Evolutionary conservation across 768 basidiomycete genomes (phyloP).

Genomic region (Pleurotus eryngii): DNA sequence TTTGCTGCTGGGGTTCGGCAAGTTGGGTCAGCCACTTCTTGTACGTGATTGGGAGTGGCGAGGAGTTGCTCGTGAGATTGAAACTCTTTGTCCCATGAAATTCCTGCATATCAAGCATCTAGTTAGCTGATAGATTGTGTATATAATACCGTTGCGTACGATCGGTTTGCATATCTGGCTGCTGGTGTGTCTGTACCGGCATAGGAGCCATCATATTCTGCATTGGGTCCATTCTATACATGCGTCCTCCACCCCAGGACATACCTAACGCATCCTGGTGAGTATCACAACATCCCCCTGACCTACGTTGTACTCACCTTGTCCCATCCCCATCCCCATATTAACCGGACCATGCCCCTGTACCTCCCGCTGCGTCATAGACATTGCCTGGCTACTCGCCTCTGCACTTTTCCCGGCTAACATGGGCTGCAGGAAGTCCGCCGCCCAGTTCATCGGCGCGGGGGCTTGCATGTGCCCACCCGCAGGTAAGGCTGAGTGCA

Average conservation of each 20-base stretch:
- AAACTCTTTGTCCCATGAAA: slow-evolving; percentile 67
- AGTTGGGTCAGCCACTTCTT: slow-evolving; percentile 8
- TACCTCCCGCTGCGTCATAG: no score
- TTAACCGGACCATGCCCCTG: no score
- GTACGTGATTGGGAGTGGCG: slow-evolving; percentile 12
- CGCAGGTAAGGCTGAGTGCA: slow-evolving; percentile 46
- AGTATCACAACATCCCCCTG: no score
- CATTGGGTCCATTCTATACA: slow-evolving; percentile 6
- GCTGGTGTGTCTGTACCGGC: slow-evolving; percentile 19
- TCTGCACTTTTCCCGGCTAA: not conserved
- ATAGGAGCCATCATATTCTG: not conserved
- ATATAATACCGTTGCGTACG: slow-evolving; percentile 31
- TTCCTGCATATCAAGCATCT: slow-evolving; percentile 24
- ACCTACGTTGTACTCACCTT: not conserved
- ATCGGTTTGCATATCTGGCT: slow-evolving; percentile 31
- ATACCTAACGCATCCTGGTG: not conserved
- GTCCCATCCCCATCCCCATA: not conserved
- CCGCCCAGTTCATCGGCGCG: slow-evolving; percentile 46
- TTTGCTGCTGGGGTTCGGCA: slow-evolving; percentile 19
- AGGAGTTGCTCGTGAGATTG: slow-evolving; percentile 49
- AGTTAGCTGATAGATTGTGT: not conserved
- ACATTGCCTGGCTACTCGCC: no score
- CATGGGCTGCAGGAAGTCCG: slow-evolving; percentile 45
- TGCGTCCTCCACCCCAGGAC: slow-evolving; percentile 17
- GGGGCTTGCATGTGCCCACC: slow-evolving; percentile 9